Evolutionary conservation across 805 yeast species (phyloP).

Genomic region (Jamesozyma lodderae): DNA sequence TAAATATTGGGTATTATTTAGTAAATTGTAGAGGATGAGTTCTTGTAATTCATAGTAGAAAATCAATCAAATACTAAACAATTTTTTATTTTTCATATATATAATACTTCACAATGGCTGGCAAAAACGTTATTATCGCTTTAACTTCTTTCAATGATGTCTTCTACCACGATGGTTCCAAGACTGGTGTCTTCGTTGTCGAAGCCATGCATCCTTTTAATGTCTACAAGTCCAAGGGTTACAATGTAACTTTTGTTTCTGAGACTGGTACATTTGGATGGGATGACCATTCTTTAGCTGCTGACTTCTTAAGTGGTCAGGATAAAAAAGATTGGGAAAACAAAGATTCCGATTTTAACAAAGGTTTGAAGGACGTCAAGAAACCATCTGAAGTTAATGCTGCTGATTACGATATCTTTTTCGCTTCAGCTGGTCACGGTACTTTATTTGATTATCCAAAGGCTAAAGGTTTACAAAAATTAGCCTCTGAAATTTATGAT

Average conservation of each 20-base stretch:
- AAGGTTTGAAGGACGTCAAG: constrained; percentile 34
- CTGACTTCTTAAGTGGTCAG: constrained; percentile 36
- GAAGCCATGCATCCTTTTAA: constrained; percentile 56
- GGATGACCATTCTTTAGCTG: constrained; percentile 45
- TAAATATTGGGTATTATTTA: too few relatives aligned
- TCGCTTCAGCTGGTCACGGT: constrained; percentile 63
- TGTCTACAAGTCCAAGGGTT: constrained; percentile 39
- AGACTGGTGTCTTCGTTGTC: constrained; percentile 51
- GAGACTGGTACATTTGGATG: constrained; percentile 50
- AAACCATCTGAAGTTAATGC: constrained; percentile 42
- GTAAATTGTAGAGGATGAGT: too few relatives aligned
- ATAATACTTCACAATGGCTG: too few relatives aligned
- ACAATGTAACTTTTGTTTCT: constrained; percentile 46
- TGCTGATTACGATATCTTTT: constrained; percentile 43
- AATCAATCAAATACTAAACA: too few relatives aligned
- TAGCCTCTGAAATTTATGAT: constrained; percentile 40
- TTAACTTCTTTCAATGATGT: constrained; percentile 35
- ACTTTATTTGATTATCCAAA: constrained; percentile 48
- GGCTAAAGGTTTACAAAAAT: constrained; percentile 37
- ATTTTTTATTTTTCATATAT: too few relatives aligned
- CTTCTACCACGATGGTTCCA: constrained; percentile 49
- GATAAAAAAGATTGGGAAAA: constrained; percentile 37
- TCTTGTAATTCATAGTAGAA: too few relatives aligned
- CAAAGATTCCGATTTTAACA: constrained; percentile 32
- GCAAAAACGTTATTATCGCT: constrained; percentile 35